These are phyloP conservation scores for Ailanthus altissimus DNA, from an alignment of 345 rosid genomes.

Conservation along the genomic window DNA sequence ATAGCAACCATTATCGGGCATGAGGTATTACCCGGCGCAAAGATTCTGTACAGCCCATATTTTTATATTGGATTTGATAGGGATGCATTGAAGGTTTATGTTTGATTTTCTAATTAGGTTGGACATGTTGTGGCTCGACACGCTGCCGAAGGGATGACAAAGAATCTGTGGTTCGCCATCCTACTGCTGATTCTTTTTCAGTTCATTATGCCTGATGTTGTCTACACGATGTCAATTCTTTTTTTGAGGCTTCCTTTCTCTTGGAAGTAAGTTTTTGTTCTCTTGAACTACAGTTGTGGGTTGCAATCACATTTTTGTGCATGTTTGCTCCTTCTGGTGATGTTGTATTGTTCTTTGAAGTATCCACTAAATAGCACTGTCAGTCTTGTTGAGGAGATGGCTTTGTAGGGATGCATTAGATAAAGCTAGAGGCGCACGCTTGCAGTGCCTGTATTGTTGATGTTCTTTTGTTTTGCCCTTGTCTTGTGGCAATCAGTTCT, in stretches of 20 bases:
- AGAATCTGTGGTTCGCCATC: slow-evolving; percentile 78
- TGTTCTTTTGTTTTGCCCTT: background rate
- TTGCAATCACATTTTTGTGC: background rate
- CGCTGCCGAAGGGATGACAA: slow-evolving; percentile 68
- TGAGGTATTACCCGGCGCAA: no score
- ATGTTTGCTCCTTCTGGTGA: background rate
- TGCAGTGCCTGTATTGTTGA: background rate
- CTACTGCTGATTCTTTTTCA: slow-evolving; percentile 69
- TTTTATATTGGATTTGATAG: background rate
- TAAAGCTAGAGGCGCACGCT: background rate
- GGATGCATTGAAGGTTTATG: slow-evolving; percentile 7
- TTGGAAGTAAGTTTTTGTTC: slow-evolving; percentile 53
- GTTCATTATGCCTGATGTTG: slow-evolving; percentile 79
- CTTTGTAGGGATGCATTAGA: background rate
- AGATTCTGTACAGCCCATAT: background rate
- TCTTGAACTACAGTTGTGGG: background rate
- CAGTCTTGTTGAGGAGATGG: background rate
- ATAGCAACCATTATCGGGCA: slow-evolving; percentile 88
- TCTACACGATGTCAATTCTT: slow-evolving; percentile 67
- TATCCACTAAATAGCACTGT: background rate
- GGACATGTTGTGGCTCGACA: slow-evolving; percentile 95
- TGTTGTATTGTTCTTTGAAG: background rate
- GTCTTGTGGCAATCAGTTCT: background rate
- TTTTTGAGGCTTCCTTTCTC: slow-evolving; percentile 90
- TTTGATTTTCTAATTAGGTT: slow-evolving; percentile 48